These are phyloP conservation scores for Mycena galericulata DNA, from an alignment of 768 basidiomycete species.

Conservation along the genomic window DNA sequence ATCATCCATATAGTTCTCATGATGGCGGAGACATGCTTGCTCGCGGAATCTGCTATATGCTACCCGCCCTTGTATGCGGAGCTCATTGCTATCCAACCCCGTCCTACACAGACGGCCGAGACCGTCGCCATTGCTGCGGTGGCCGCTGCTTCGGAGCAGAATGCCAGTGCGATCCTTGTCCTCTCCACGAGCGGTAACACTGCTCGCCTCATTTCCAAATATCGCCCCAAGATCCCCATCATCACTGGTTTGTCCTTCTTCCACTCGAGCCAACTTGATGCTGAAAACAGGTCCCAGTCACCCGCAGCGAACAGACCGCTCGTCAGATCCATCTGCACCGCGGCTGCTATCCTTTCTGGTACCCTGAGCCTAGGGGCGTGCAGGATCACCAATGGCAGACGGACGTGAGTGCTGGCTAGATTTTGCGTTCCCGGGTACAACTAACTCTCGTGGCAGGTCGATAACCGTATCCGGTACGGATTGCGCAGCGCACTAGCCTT, in stretches of 20 bases:
- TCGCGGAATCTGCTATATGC: constrained; percentile 96
- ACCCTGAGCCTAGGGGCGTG: constrained; percentile 93
- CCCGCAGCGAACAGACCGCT: constrained; percentile 94
- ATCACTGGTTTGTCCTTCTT: constrained; percentile 78
- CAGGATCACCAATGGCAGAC: constrained; percentile 95
- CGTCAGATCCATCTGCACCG: constrained; percentile 98
- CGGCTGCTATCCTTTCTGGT: constrained; percentile 97
- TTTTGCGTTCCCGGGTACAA: constrained; percentile 25
- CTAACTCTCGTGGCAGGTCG: constrained; percentile 64
- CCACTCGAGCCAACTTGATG: no score
- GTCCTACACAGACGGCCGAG: constrained; percentile 94
- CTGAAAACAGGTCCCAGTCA: constrained; percentile 65
- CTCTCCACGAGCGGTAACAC: constrained; percentile 97
- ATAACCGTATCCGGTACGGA: constrained; percentile 91
- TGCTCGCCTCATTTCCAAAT: constrained; percentile 95
- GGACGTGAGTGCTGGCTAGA: constrained; percentile 71
- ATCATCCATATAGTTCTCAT: constrained; percentile 81
- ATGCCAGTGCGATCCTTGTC: constrained; percentile 94
- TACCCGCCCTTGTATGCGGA: constrained; percentile 96
- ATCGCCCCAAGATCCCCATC: constrained; percentile 93
- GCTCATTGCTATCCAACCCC: constrained; percentile 78
- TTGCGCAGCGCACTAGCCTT: constrained; percentile 85
- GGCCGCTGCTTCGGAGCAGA: constrained; percentile 94
- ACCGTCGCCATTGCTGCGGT: constrained; percentile 97
- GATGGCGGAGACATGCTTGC: constrained; percentile 99